phyloP scores from a whole-genome alignment of 2,329 filamentous ascomycete species.

The Ustilaginoidea virens region DNA sequence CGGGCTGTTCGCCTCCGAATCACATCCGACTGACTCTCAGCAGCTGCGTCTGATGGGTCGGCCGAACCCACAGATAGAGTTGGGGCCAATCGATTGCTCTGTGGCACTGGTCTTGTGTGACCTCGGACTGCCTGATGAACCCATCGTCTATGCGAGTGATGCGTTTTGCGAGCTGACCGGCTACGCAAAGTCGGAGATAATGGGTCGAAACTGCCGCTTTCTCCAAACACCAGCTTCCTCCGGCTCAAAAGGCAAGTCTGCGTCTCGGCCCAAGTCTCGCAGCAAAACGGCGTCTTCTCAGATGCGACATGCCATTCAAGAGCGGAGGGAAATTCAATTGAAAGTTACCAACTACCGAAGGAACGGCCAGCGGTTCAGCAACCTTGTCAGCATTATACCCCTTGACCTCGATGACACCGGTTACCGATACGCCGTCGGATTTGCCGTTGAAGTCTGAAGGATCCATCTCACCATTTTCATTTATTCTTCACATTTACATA shows the following conservation, averaged over 20 bases:
- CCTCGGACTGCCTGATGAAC: slow-evolving; percentile 54
- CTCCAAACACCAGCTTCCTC: slow-evolving; percentile 63
- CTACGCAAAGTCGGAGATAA: slow-evolving; percentile 57
- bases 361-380: slow-evolving; percentile 66
- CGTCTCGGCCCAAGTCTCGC: background rate
- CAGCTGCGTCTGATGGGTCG: slow-evolving; percentile 50
- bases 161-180: slow-evolving; percentile 67
- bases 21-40: background rate
- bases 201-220: slow-evolving; percentile 74
- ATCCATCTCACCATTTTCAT: too few species aligned
- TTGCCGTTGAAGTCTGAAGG: slow-evolving; percentile 49
- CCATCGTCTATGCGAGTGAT: slow-evolving; percentile 74
- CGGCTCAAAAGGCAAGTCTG: background rate
- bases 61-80: slow-evolving; percentile 59
- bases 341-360: slow-evolving; percentile 66
- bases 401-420: slow-evolving; percentile 50
- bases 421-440: slow-evolving; percentile 63
- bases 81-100: slow-evolving; percentile 71
- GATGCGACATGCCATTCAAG: slow-evolving; percentile 30
- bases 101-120: slow-evolving; percentile 77
- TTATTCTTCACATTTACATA: too few species aligned
- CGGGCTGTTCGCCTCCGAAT: too few species aligned
- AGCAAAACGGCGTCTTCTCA: slow-evolving; percentile 40
- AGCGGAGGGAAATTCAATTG: slow-evolving; percentile 29
- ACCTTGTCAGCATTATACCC: slow-evolving; percentile 73